Evolutionary conservation across 2,329 filamentous ascomycete genomes (phyloP), one percentile per base, ranked within the genome.

Genomic region (Hypoxylon sp.): DNA sequence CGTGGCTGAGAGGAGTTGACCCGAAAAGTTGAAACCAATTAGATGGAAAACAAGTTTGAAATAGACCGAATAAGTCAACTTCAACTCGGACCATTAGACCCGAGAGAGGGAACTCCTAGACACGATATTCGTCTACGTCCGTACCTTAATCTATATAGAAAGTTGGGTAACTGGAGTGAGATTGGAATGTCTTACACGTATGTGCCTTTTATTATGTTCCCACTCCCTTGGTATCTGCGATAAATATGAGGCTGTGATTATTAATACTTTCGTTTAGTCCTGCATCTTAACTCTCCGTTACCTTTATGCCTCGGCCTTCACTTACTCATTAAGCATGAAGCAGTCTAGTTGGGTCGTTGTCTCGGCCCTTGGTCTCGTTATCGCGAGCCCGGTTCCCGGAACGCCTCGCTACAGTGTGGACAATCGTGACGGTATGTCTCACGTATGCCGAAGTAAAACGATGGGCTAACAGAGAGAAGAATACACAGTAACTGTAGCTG

Each of bases 361-460:
- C 63, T 73, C 68, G 56, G 72, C 71, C 72, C 67, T 75, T 57
- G 72, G 70, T 45, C 62, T 74, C 30, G 75, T 69, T 28, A 55
- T 59, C 48, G 73, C 72, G 6, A 73, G 66, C 36, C 75, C 75
- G 19, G 36, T 75, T 9, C 52, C 71, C 17, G 63, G 63, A n/a
- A 17, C 65, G 28, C 30, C 59, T 48, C 65, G 48, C 14, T 49
- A 57, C 48, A 65, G 46, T 14, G 63, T 83, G 0, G 75, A 79
- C 46, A 66, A 70, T 41, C 77, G 80, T 76, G 23, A 23, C 23
- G 75, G 81, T 82, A 73, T 71, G 75, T 62, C n/a, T 58, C 57
- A 36, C 14, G 25, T 25, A 46, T 46, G 0, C 32, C n/a, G 2
- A 43, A 25, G 11, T 28, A 28, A 13, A 63, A 45, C 38, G 25